Base-by-base conservation (phyloP, 2,329 filamentous ascomycete genomes). In the Seiridium unicorne region DNA sequence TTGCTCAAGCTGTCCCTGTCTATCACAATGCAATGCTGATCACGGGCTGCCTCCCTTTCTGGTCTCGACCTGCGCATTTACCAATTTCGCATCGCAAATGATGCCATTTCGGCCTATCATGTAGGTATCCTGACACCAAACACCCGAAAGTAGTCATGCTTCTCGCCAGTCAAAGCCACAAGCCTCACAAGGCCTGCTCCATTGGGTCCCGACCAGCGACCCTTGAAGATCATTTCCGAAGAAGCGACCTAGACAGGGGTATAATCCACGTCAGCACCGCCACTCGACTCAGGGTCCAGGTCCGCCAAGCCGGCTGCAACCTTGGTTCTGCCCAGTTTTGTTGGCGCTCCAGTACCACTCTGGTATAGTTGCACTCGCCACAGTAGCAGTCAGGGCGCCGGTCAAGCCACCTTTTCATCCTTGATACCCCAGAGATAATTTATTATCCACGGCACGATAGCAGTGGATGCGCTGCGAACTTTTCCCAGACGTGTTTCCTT, bases 271-370 rank as follows among this genome's bases (percentile, higher is more conserved):
- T 65, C 59, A 64, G 69, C 69, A 71, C 69, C 68, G 68, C 69
- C 69, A 71, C 69, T 66, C 64, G 61, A 61, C 62, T 60, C 61
- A 63, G 62, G 63, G 57, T 60, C 55, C 55, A 60, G 26, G 35
- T 34, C 11, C 60, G 55, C 57, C 36, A 51, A n/a, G 59, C 46
- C 46, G 55, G 64, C 42, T 65, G 59, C 8, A 63, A 58, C 63
- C 64, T 61, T 62, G 60, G 49, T 60, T 64, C 62, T 68, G 63
- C 65, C 68, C 60, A 69, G 68, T 67, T 70, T 71, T 68, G 60
- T 51, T 51, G n/a, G 35, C 38, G n/a, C 44, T 60, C 42, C 56
- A 36, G 63, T 67, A 63, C 48, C 1, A 62, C n/a, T 5, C 42
- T 58, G 58, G 63, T 44, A 63, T 61, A 53, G 58, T 57, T 44